These are phyloP conservation scores for Globisporangium splendens DNA, from an alignment of 352 stramenopile species.

Conservation along the genomic window DNA sequence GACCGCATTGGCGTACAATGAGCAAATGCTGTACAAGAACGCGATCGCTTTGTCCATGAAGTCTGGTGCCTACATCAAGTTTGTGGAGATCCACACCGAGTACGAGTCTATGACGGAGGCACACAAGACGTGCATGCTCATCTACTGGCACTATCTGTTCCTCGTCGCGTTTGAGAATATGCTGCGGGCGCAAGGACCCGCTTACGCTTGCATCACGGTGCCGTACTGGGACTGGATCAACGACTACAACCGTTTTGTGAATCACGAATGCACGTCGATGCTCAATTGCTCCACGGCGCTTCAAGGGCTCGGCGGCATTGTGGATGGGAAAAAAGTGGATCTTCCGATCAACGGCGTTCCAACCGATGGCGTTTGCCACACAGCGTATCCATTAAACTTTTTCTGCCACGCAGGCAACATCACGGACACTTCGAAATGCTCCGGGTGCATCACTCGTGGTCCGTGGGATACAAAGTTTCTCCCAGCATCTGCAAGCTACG, in stretches of 20 bases:
- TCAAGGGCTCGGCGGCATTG: constrained; percentile 40
- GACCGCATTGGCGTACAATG: constrained; percentile 30
- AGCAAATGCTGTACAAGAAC: constrained; percentile 47
- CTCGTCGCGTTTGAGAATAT: constrained; percentile 80
- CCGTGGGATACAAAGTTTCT: constrained; percentile 22
- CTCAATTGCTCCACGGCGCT: constrained; percentile 36
- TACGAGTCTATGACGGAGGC: constrained; percentile 44
- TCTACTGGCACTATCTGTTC: constrained; percentile 79
- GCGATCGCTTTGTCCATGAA: constrained; percentile 48
- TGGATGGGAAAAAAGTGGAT: constrained; percentile 14
- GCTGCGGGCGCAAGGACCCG: constrained; percentile 45
- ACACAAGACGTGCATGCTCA: constrained; percentile 70
- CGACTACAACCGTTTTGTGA: constrained; percentile 32
- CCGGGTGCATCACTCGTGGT: constrained; percentile 34
- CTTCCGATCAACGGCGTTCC: constrained; percentile 28
- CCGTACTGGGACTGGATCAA: constrained; percentile 80
- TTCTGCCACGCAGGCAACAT: constrained; percentile 42
- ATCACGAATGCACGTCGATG: constrained; percentile 39
- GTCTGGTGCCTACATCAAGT: constrained; percentile 50
- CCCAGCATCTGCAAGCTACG: constrained; percentile 31
- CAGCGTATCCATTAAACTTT: constrained; percentile 22
- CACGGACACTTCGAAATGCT: constrained; percentile 22
- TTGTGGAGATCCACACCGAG: constrained; percentile 61
- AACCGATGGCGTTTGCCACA: constrained; percentile 32
- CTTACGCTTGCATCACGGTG: constrained; percentile 67